Evolutionary conservation across 1,139 yeast species (phyloP), one percentile per base, ranked within the genome.

Genomic region (Candida sp.): DNA sequence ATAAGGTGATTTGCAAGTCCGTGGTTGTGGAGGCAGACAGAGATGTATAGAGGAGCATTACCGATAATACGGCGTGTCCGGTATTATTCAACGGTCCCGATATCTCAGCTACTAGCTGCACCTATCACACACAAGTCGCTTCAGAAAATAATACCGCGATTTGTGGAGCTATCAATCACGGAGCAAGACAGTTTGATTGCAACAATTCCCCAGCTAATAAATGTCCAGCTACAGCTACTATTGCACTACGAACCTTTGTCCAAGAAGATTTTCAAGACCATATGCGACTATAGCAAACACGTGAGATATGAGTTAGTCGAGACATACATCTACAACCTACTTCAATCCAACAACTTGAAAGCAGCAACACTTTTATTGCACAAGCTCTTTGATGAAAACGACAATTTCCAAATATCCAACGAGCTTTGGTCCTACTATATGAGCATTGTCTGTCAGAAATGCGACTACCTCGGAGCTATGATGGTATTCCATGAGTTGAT

Each of bases 401-500:
- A 55, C 3, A 49, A 55, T 2, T 63, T 69, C 51, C 55, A 49
- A 4, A 45, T 73, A 34, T 67, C 78, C 30, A 70, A 73, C 54
- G 73, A 77, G 54, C 27, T 71, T 25, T 77, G 81, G 81, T 63
- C 74, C 1, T 45, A 54, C 1, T 68, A 63, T 45, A 46, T 69
- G 1, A 55, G 68, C 6, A 52, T 65, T 38, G 72, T 70, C 0
- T 61, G 71, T 44, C 63, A 62, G n/a, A 38, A 47, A 9, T 58
- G 63, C 8, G 65, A 73, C 50, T 62, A 70, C 42, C 58, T 66
- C 11, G 78, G 80, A 0, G 75, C 78, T 0, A 60, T 65, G 11
- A 50, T 75, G 48, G 58, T 75, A 0, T 76, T 67, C 54, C 79
- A 77, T 54, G 70, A 73, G 44, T 52, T 77, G 9, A 61, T 77